A percentile compares a stretch with the other conserved stretches of the same genome.
These are phyloP conservation scores for Aspergillus flavus DNA, from an alignment of 2,329 filamentous ascomycete species.

Conservation along the genomic window DNA sequence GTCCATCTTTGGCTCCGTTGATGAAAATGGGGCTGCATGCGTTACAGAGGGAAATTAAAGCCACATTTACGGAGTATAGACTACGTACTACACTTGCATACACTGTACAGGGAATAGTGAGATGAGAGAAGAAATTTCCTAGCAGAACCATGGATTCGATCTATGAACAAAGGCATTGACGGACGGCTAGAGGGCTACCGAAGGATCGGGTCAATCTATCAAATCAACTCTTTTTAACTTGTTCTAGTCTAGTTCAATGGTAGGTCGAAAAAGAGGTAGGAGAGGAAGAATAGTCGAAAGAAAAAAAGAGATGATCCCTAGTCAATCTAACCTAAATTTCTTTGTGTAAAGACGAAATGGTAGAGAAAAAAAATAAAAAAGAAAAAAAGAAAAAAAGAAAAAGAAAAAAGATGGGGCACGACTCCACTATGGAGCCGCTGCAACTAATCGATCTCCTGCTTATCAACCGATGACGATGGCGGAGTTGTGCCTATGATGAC, in stretches of 20 bases:
- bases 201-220: neutral
- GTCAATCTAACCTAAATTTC: neutral
- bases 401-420: neutral
- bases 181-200: neutral
- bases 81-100: neutral
- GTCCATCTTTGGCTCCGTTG: neutral
- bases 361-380: neutral
- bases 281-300: neutral
- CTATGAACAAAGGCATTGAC: neutral
- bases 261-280: neutral
- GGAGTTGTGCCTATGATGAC: neutral
- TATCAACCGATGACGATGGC: neutral
- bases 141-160: neutral
- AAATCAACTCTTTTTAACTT: neutral
- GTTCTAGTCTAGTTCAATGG: neutral
- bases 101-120: neutral
- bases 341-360: neutral
- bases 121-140: neutral
- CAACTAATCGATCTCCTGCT: constrained; percentile 1
- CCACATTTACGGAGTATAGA: neutral
- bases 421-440: neutral
- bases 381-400: neutral
- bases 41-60: neutral
- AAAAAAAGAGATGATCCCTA: neutral
- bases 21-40: neutral